Evolutionary conservation across 31 red algal genomes (phyloP).

Genomic region (Asparagopsis taxiformis): DNA sequence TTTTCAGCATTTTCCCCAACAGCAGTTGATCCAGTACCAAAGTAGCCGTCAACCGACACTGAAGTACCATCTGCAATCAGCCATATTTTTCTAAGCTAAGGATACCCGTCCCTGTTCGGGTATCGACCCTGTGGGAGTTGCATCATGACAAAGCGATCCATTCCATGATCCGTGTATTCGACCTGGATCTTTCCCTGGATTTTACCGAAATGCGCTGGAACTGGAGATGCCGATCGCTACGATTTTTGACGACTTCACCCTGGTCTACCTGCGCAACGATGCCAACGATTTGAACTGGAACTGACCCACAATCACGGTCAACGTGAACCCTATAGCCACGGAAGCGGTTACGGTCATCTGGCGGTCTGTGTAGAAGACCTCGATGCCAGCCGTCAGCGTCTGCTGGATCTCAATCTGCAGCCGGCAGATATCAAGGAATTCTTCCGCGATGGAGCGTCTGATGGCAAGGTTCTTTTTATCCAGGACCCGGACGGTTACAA

Average conservation of each 20-base stretch:
- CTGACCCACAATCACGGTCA: slow-evolving; percentile 1
- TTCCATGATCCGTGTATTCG: slow-evolving; percentile 1
- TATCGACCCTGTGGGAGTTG: too few species aligned
- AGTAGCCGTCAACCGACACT: too few species aligned
- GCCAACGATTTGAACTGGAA: slow-evolving; percentile 6
- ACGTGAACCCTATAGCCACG: slow-evolving; percentile 1
- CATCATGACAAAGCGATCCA: slow-evolving; percentile 9
- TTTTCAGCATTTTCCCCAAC: too few species aligned
- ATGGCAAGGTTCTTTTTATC: too few species aligned
- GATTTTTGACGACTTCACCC: slow-evolving; percentile 1
- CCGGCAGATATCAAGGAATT: background rate
- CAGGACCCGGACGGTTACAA: too few species aligned
- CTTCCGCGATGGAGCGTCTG: background rate
- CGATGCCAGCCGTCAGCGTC: background rate
- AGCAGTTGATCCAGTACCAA: too few species aligned
- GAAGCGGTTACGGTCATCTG: slow-evolving; percentile 4
- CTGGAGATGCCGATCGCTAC: background rate
- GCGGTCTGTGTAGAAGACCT: slow-evolving; percentile 3
- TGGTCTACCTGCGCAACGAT: slow-evolving; percentile 2
- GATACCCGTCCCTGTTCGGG: too few species aligned
- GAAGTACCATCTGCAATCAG: too few species aligned
- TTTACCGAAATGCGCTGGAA: slow-evolving; percentile 4
- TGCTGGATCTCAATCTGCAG: background rate
- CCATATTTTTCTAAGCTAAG: too few species aligned
- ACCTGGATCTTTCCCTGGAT: background rate